A percentile compares a stretch with the other conserved stretches of the same genome.
These are phyloP conservation scores for Talaromyces ruber DNA, from an alignment of 495 filamentous ascomycete genomes.

Conservation along the genomic window DNA sequence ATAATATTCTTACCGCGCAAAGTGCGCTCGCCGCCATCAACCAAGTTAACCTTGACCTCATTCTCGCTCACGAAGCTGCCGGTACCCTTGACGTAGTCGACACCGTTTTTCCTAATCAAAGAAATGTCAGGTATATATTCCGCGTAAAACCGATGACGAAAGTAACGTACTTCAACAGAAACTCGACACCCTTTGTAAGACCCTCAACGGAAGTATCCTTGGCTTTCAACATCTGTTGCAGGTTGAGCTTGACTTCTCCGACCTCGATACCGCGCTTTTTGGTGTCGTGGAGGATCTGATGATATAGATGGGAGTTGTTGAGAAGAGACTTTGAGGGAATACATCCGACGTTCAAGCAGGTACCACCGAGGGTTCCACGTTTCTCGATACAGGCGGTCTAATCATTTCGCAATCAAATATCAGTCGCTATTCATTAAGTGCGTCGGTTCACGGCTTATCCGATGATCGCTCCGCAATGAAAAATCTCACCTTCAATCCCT, in stretches of 20 bases:
- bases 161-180: conserved; percentile 63
- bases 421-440: neutral
- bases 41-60: conserved; percentile 81
- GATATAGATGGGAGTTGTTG: conserved; percentile 99
- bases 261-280: conserved; percentile 97
- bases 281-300: conserved; percentile 93
- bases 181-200: conserved; percentile 95
- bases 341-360: conserved; percentile 97
- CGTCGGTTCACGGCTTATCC: neutral
- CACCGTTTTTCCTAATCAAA: conserved; percentile 65
- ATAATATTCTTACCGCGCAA: conserved; percentile 91
- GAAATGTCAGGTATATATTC: neutral
- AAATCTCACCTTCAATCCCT: conserved; percentile 78
- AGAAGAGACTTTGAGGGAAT: conserved; percentile 98
- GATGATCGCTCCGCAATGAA: neutral
- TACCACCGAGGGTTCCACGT: conserved; percentile 88
- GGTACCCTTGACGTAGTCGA: conserved; percentile 92
- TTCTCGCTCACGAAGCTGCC: conserved; percentile 81
- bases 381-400: conserved; percentile 98
- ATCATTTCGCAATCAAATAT: neutral
- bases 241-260: conserved; percentile 91
- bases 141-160: neutral
- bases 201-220: conserved; percentile 86
- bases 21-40: conserved; percentile 82
- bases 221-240: conserved; percentile 92